phyloP scores from a whole-genome alignment of 192 early-diverging fungal genomes.

The Coemansia sp. region DNA sequence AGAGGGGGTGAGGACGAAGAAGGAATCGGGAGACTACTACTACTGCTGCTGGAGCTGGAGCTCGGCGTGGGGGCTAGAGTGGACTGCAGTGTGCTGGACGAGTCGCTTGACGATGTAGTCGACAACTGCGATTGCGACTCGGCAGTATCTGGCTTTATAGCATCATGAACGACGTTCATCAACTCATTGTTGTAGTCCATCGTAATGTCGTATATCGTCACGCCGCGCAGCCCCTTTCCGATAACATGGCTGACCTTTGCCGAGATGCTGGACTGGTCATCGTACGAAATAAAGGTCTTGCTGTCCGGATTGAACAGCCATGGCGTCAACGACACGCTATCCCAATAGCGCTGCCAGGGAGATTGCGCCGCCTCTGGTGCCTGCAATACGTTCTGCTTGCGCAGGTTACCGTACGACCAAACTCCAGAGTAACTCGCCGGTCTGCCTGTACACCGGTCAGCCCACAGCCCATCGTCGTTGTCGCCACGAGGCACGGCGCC shows the following conservation, averaged over 20 bases:
- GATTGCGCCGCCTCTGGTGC: slow-evolving; percentile 19
- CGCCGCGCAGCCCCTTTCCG: slow-evolving; percentile 59
- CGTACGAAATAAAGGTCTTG: slow-evolving; percentile 77
- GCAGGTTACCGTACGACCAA: slow-evolving; percentile 64
- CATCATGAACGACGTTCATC: slow-evolving; percentile 31
- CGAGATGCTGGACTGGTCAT: slow-evolving; percentile 67
- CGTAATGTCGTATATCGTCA: slow-evolving; percentile 60
- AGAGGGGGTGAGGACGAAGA: not conserved
- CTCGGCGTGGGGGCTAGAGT: not conserved
- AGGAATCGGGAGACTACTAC: not conserved
- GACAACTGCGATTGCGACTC: not conserved
- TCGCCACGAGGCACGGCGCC: slow-evolving; percentile 58
- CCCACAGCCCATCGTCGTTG: slow-evolving; percentile 49
- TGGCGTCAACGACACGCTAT: slow-evolving; percentile 60
- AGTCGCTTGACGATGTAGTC: not conserved
- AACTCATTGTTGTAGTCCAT: slow-evolving; percentile 62
- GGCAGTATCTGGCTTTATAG: not conserved
- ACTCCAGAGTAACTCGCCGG: slow-evolving; percentile 50
- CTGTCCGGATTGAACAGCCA: slow-evolving; percentile 58
- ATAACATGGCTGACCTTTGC: slow-evolving; percentile 63
- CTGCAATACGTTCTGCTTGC: slow-evolving; percentile 52
- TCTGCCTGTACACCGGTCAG: slow-evolving; percentile 24
- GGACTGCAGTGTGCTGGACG: not conserved
- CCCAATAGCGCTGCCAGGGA: slow-evolving; percentile 63
- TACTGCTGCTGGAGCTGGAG: not conserved